These are phyloP conservation scores for Ophiobolus disseminans DNA, from an alignment of 2,329 filamentous ascomycete genomes.

Conservation along the genomic window DNA sequence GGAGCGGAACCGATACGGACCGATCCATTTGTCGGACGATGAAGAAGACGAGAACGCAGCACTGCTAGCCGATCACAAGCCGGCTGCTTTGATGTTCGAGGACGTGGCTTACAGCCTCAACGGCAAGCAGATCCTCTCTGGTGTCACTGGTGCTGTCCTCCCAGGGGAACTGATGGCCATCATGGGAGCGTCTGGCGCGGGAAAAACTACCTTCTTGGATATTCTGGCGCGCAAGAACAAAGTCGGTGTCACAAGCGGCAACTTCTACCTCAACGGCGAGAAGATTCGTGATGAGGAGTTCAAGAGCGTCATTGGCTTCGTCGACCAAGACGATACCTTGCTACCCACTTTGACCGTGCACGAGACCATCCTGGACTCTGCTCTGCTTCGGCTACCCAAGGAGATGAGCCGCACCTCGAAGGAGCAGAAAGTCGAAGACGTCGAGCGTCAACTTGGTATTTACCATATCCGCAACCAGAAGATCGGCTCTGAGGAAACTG, in stretches of 20 bases:
- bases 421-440: constrained; percentile 87
- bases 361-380: constrained; percentile 95
- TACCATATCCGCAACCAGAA: constrained; percentile 92
- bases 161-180: constrained; percentile 96
- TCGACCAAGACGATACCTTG: constrained; percentile 98
- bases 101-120: constrained; percentile 87
- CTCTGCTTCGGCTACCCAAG: constrained; percentile 85
- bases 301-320: constrained; percentile 91
- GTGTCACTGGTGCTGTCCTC: constrained; percentile 84
- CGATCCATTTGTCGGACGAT: constrained; percentile 81
- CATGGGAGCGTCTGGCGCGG: constrained; percentile 97
- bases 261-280: constrained; percentile 94
- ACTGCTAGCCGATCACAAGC: constrained; percentile 90
- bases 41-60: constrained; percentile 84
- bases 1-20: constrained; percentile 66
- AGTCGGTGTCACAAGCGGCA: constrained; percentile 76
- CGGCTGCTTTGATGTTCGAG: constrained; percentile 85
- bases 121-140: constrained; percentile 81
- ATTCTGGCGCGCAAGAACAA: constrained; percentile 98
- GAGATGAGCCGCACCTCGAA: constrained; percentile 91
- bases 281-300: constrained; percentile 85
- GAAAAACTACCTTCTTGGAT: constrained; percentile 96
- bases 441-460: constrained; percentile 95
- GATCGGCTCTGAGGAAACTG: constrained; percentile 94
- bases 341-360: constrained; percentile 94